Evolutionary conservation across 805 yeast genomes (phyloP).

Genomic region (Saturnispora zaruensis): DNA sequence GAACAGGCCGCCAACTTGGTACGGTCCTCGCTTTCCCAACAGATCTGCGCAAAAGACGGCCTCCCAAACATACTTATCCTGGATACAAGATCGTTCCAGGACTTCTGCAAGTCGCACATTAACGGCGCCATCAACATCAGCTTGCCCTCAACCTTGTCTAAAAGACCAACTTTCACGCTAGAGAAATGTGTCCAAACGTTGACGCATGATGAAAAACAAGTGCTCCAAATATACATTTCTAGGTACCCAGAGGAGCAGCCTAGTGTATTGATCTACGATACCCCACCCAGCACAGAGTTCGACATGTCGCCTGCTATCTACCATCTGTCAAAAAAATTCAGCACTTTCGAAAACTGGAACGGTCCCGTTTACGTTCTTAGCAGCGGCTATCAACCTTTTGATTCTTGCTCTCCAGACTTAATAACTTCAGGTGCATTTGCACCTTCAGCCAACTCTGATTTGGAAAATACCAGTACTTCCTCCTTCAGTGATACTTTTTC

Average conservation of each 20-base stretch:
- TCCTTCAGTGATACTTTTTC: conserved; percentile 12
- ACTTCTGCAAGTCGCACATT: conserved; percentile 53
- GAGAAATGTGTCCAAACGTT: conserved; percentile 53
- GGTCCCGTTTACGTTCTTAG: conserved; percentile 36
- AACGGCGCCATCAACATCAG: conserved; percentile 63
- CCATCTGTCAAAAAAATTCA: conserved; percentile 42
- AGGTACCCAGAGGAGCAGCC: conserved; percentile 29
- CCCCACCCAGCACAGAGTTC: conserved; percentile 24
- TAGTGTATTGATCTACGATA: conserved; percentile 46
- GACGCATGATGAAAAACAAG: conserved; percentile 40
- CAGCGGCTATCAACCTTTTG: conserved; percentile 35
- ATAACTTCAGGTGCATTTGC: neutral
- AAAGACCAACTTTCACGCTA: conserved; percentile 64
- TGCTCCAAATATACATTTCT: conserved; percentile 32
- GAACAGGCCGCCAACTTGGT: conserved; percentile 16
- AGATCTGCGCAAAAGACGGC: conserved; percentile 13
- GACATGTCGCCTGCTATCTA: conserved; percentile 33
- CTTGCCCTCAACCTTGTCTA: conserved; percentile 81
- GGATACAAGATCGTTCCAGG: conserved; percentile 78
- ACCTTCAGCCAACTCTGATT: neutral
- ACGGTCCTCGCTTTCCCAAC: conserved; percentile 6
- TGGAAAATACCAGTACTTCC: conserved; percentile 5
- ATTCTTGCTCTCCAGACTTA: conserved; percentile 4
- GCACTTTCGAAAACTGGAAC: conserved; percentile 30
- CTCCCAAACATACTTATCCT: conserved; percentile 38